Conservation (phyloP, 176 grass and related monocot genomes). For the Aegilops longissima region DNA sequence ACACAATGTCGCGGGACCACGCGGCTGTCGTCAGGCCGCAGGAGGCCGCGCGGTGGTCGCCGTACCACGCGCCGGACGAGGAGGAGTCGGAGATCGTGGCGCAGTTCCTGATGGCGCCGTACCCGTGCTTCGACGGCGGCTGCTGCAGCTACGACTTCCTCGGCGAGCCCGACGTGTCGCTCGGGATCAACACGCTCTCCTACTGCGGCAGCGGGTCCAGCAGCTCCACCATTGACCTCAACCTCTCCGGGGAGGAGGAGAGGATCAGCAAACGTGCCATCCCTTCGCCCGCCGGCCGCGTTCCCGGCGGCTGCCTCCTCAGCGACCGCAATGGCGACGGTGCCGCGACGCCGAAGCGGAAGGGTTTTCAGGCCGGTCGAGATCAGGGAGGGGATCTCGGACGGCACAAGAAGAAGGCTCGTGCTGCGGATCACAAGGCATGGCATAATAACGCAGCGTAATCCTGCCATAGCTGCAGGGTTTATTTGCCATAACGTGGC, state of each 20-base stretch:
- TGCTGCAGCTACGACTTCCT: slow-evolving; percentile 43
- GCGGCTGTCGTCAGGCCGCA: not conserved
- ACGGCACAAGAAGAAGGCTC: slow-evolving; percentile 45
- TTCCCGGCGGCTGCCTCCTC: not conserved
- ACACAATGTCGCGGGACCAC: slow-evolving; percentile 37
- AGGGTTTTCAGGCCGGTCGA: slow-evolving; percentile 20
- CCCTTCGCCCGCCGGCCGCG: slow-evolving; percentile 18
- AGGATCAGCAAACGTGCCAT: not conserved
- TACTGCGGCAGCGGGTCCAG: not conserved
- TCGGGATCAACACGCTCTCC: slow-evolving; percentile 52
- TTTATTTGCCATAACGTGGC: not conserved
- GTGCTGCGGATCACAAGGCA: slow-evolving; percentile 34
- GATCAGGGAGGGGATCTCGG: slow-evolving; percentile 23
- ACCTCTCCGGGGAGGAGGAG: slow-evolving; percentile 46
- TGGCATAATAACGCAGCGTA: not conserved
- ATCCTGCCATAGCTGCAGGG: not conserved
- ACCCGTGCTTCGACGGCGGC: slow-evolving; percentile 33
- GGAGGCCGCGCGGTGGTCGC: slow-evolving; percentile 37
- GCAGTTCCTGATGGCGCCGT: slow-evolving; percentile 59
- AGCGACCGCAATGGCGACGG: slow-evolving; percentile 17
- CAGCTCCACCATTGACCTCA: slow-evolving; percentile 41
- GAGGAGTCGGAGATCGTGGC: slow-evolving; percentile 77
- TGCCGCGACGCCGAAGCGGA: slow-evolving; percentile 38
- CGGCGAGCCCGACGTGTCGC: slow-evolving; percentile 40
- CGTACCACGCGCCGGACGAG: slow-evolving; percentile 37